Conservation (phyloP, 768 basidiomycete species). For the Naganishia vaughanmartiniae region DNA sequence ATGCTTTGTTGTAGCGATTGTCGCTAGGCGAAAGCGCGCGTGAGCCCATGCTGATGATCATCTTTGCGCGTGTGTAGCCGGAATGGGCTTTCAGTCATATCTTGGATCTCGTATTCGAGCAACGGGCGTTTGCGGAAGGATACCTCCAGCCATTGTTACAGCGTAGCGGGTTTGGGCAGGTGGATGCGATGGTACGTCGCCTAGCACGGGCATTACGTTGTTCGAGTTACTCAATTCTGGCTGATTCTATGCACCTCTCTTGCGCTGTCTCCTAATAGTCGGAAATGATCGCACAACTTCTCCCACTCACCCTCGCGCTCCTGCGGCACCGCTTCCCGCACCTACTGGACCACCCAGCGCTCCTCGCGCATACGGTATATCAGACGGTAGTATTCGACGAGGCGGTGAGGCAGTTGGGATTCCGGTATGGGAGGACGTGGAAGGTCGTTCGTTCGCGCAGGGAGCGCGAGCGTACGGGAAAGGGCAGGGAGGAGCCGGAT, state of each 20-base stretch:
- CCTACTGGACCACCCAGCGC: constrained; percentile 71
- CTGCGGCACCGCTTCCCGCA: constrained; percentile 70
- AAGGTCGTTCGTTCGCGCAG: constrained; percentile 21
- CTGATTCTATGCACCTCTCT: background rate
- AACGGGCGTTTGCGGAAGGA: constrained; percentile 72
- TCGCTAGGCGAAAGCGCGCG: no score
- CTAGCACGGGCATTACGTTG: background rate
- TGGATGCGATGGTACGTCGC: constrained; percentile 71
- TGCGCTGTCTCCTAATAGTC: constrained; percentile 56
- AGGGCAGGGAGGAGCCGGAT: constrained; percentile 18
- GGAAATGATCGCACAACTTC: constrained; percentile 75
- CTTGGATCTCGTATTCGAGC: constrained; percentile 80
- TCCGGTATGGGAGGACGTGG: constrained; percentile 56
- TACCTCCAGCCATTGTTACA: constrained; percentile 70
- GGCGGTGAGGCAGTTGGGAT: constrained; percentile 70
- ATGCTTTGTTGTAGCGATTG: background rate
- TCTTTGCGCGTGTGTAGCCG: constrained; percentile 59
- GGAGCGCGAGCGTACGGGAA: background rate
- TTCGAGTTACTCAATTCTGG: background rate
- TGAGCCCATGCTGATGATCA: background rate
- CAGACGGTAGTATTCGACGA: constrained; percentile 86
- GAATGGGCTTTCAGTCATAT: constrained; percentile 97
- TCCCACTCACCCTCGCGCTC: constrained; percentile 74
- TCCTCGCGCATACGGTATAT: constrained; percentile 93
- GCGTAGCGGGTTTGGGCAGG: constrained; percentile 61